Base-by-base conservation (phyloP, 225 moss, liverwort and hornwort genomes). In the Takakia lepidozioides region DNA sequence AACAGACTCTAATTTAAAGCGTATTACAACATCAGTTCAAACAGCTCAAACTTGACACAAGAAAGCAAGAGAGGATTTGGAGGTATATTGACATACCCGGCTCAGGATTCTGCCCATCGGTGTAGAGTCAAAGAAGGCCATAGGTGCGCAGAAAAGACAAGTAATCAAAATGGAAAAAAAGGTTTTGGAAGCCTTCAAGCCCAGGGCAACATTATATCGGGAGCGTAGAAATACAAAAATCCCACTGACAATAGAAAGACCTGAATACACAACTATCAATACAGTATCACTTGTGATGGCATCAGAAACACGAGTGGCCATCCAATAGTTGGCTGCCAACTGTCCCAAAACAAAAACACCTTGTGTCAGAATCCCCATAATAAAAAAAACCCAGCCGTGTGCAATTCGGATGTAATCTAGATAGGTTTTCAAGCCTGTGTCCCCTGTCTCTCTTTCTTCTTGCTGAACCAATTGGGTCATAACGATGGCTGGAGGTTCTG, bases 41-140 rank as follows among this genome's bases (percentile, higher is more conserved):
- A n/a, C n/a, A n/a, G n/a, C n/a, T n/a, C n/a, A n/a, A n/a, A n/a
- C n/a, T n/a, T n/a, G n/a, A n/a, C n/a, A n/a, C n/a, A n/a, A n/a
- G n/a, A n/a, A n/a, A n/a, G n/a, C n/a, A n/a, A n/a, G n/a, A n/a
- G n/a, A n/a, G n/a, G n/a, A n/a, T n/a, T n/a, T n/a, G n/a, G n/a
- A n/a, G n/a, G n/a, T n/a, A n/a, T n/a, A n/a, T n/a, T 29, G 3
- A 19, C 55, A 34, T 54, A 90, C 85, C 72, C 89, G 66, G 9
- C 73, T 65, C 0, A 92, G 69, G 15, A 92, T 82, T 65, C 92
- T 71, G 24, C 87, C 92, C 24, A 73, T 63, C 32, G 92, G 92
- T 4, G 87, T 87, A 15, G 87, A 84, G 29, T 92, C 87, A 39
- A 76, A 84, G 48, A 92, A 92, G 1, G 44, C 30, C 92, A 92